phyloP scores from a whole-genome alignment of 768 basidiomycete genomes.

The Kockovaella imperatae region DNA sequence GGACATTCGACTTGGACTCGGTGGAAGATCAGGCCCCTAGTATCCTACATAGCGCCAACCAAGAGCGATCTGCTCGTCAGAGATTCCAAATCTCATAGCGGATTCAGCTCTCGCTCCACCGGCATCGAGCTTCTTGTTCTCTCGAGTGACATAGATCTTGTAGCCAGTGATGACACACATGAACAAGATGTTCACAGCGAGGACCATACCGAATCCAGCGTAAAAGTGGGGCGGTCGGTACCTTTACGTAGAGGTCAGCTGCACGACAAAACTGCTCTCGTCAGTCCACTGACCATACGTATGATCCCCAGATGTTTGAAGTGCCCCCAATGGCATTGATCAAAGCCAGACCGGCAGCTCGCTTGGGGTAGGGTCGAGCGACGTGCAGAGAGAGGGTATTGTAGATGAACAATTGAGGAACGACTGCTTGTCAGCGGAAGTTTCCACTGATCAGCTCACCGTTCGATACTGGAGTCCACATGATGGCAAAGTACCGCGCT shows the following conservation, averaged over 20 bases:
- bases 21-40: too few relatives aligned
- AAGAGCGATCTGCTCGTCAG: slow-evolving; percentile 25
- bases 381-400: slow-evolving; percentile 14
- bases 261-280: neutral
- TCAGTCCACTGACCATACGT: slow-evolving; percentile 5
- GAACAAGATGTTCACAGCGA: slow-evolving; percentile 4
- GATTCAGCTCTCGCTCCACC: slow-evolving; percentile 12
- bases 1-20: too few relatives aligned
- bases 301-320: slow-evolving; percentile 14
- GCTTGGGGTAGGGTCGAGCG: slow-evolving; percentile 17
- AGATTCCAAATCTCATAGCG: slow-evolving; percentile 22
- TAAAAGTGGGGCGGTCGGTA: too few relatives aligned
- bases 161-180: slow-evolving; percentile 5
- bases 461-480: too few relatives aligned
- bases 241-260: slow-evolving; percentile 1
- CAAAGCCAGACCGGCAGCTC: slow-evolving; percentile 17
- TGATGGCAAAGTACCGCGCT: slow-evolving; percentile 15
- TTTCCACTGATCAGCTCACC: too few relatives aligned
- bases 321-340: slow-evolving; percentile 20
- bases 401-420: slow-evolving; percentile 17
- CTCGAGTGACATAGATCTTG: slow-evolving; percentile 7
- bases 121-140: slow-evolving; percentile 21
- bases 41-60: slow-evolving; percentile 26
- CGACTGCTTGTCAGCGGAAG: too few relatives aligned
- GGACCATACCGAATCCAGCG: too few relatives aligned